Conservation (phyloP, 768 basidiomycete species). For the Lactifluus hygrophoroides region DNA sequence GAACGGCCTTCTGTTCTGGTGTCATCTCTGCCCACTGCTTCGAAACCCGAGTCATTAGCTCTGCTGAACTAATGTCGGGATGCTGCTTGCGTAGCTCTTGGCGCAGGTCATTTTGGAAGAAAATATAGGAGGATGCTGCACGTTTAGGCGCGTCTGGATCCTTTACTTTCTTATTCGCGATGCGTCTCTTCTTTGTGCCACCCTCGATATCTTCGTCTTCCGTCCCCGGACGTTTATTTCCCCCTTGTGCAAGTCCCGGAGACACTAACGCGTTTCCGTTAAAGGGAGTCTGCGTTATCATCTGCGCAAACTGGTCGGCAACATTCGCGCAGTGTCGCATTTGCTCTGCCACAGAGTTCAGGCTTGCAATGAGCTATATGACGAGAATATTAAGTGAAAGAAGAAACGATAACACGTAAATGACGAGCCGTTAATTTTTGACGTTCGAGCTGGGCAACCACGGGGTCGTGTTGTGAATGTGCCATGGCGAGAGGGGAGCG, state of each 20-base stretch:
- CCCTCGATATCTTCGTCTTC: constrained; percentile 24
- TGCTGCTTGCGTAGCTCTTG: constrained; percentile 56
- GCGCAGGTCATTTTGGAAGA: constrained; percentile 90
- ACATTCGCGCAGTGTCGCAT: constrained; percentile 55
- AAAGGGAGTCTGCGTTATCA: constrained; percentile 34
- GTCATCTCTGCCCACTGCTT: constrained; percentile 66
- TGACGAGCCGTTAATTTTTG: constrained; percentile 25
- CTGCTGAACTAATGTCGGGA: constrained; percentile 58
- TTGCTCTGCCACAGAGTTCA: constrained; percentile 48
- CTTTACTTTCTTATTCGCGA: constrained; percentile 51
- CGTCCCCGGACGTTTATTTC: constrained; percentile 43
- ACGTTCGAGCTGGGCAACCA: constrained; percentile 25
- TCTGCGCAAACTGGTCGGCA: constrained; percentile 50
- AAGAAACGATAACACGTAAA: not conserved
- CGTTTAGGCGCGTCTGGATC: constrained; percentile 95
- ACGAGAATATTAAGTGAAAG: constrained; percentile 9
- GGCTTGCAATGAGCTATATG: constrained; percentile 44
- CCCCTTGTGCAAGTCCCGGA: not conserved
- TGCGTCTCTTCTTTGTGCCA: constrained; percentile 42
- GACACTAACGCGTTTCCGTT: constrained; percentile 16
- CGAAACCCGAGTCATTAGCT: constrained; percentile 63
- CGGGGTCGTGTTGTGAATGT: constrained; percentile 18
- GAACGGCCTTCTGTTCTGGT: constrained; percentile 64
- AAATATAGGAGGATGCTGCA: constrained; percentile 85
- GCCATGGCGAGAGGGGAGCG: constrained; percentile 15